These are phyloP conservation scores for Marasmius tenuissimus DNA, from an alignment of 1,284 basidiomycete species.

Conservation along the genomic window DNA sequence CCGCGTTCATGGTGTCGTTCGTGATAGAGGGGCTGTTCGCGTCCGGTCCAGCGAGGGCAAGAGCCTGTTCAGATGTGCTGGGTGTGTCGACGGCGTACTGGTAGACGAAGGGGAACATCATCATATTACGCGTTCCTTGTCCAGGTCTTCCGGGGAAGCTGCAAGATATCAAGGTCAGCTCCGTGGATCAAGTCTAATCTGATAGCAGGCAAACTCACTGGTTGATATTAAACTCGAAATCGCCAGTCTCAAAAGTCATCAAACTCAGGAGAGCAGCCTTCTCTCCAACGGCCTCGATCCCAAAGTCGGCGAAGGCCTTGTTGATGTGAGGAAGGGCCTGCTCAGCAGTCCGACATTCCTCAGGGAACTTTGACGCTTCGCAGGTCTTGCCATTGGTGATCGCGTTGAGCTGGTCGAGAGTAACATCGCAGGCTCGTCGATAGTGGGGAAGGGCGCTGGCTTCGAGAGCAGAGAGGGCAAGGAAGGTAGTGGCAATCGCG, in stretches of 20 bases:
- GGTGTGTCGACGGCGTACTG: constrained; percentile 25
- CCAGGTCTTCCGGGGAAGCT: constrained; percentile 22
- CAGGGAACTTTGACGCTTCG: constrained; percentile 15
- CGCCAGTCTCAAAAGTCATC: constrained; percentile 24
- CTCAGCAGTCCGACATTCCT: constrained; percentile 22
- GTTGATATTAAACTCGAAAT: constrained; percentile 24
- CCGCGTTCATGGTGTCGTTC: constrained; percentile 18
- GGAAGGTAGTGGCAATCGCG: neutral
- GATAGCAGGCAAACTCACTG: constrained; percentile 16
- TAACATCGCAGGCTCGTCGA: constrained; percentile 6
- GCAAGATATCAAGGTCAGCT: neutral
- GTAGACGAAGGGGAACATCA: constrained; percentile 24
- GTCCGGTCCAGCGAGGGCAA: constrained; percentile 15
- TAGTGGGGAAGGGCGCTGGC: neutral
- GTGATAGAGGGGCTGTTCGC: constrained; percentile 9
- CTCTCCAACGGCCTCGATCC: constrained; percentile 20
- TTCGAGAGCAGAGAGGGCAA: neutral
- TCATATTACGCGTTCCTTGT: constrained; percentile 26
- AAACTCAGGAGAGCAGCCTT: constrained; percentile 25
- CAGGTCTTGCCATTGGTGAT: constrained; percentile 16
- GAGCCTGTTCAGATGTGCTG: constrained; percentile 16
- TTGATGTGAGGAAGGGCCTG: constrained; percentile 25
- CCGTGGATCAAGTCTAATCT: neutral
- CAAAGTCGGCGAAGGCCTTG: constrained; percentile 19
- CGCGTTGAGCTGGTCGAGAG: constrained; percentile 18